Conservation (phyloP, 371 early-diverging fungal genomes). For the Blakeslea trispora region DNA sequence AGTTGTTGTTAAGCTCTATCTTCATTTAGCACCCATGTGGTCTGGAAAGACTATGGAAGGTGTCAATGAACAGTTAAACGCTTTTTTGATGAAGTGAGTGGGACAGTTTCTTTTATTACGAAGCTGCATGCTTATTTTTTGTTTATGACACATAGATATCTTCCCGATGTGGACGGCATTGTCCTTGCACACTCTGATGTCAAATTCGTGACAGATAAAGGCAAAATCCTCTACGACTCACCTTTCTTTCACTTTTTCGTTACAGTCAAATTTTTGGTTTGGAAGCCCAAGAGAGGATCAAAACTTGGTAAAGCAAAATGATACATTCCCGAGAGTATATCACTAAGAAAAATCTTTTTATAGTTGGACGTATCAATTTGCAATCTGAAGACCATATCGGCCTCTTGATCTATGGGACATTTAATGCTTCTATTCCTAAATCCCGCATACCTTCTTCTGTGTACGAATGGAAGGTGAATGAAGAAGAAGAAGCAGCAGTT, state of each 20-base stretch:
- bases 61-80: conserved; percentile 78
- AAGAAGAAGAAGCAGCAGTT: conserved; percentile 43
- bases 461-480: conserved; percentile 69
- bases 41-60: conserved; percentile 69
- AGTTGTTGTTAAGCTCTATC: conserved; percentile 60
- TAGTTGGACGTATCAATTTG: conserved; percentile 87
- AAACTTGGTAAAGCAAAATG: conserved; percentile 53
- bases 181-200: conserved; percentile 81
- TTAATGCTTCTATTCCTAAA: conserved; percentile 93
- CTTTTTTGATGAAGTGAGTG: conserved; percentile 82
- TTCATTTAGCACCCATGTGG: conserved; percentile 80
- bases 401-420: conserved; percentile 87
- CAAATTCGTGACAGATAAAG: conserved; percentile 57
- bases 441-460: conserved; percentile 74
- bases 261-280: conserved; percentile 71
- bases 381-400: conserved; percentile 96
- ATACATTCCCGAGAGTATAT: not conserved
- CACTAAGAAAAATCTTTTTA: not conserved
- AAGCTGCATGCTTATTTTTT: not conserved
- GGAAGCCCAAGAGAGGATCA: conserved; percentile 79
- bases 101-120: not conserved
- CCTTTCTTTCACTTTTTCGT: conserved; percentile 85
- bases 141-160: conserved; percentile 61
- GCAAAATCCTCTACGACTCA: conserved; percentile 79
- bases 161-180: conserved; percentile 87